Conservation (phyloP, 2,329 filamentous ascomycete species). For the Zymoseptoria passerinii region DNA sequence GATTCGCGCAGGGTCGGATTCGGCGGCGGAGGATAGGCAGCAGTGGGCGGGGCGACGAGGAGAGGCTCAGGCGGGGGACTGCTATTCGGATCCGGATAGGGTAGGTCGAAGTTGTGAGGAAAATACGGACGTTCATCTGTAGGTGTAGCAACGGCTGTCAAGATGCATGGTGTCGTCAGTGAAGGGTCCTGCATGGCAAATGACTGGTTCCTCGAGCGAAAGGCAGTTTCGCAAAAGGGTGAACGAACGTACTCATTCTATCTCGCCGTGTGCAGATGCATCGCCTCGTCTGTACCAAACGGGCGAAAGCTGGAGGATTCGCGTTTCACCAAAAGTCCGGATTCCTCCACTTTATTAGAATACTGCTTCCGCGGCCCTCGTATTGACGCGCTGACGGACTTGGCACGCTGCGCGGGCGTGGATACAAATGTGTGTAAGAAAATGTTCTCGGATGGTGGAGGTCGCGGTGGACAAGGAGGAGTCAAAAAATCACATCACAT, state of each 20-base stretch:
- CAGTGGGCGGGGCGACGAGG: constrained; percentile 24
- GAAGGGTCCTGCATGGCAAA: constrained; percentile 9
- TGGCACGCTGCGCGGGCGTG: not conserved
- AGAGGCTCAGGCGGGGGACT: constrained; percentile 28
- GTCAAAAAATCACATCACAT: not conserved
- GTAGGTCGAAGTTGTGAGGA: constrained; percentile 6
- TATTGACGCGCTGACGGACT: not conserved
- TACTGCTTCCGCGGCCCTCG: not conserved
- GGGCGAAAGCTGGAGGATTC: not conserved
- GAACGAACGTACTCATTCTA: constrained; percentile 12
- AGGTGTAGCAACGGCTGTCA: constrained; percentile 22
- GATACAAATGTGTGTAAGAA: not conserved
- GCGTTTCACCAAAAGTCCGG: not conserved
- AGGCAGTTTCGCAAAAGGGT: constrained; percentile 2
- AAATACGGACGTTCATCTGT: constrained; percentile 17
- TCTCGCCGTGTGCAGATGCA: constrained; percentile 4
- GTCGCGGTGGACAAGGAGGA: not conserved
- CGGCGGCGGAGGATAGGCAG: constrained; percentile 14
- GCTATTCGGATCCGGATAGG: constrained; percentile 16
- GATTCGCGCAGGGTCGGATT: constrained; percentile 31
- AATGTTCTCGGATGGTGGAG: not conserved
- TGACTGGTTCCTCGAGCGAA: not conserved
- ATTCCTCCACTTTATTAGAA: not conserved
- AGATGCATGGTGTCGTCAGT: constrained; percentile 20
- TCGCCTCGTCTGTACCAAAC: not conserved